Base-by-base conservation (phyloP, 805 yeast genomes). In the Lipomyces anomalus region DNA sequence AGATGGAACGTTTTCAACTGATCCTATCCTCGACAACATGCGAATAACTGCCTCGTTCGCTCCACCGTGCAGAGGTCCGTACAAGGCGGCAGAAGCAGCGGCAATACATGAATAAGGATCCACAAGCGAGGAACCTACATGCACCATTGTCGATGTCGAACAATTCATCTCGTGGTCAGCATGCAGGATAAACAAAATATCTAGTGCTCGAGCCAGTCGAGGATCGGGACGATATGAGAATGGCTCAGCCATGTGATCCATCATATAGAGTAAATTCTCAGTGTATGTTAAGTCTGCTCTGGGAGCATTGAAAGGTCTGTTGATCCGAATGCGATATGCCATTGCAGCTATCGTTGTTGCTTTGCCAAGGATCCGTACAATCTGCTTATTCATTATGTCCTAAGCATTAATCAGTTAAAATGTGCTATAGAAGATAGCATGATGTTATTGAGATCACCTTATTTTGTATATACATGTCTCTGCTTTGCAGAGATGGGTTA, bases 91-190 rank as follows among this genome's bases (percentile, higher is more conserved):
- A 3, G 53, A 29, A 4, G 53, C 47, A 9, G 53, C 53, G 20
- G 53, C 47, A 13, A 50, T 22, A 37, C 52, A 47, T 7, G 53
- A 50, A 38, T 50, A 50, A 5, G 53, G 53, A 17, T 50, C 53
- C n/a, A 47, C 53, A 7, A 50, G 51, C 23, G 53, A 50, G 6
- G 53, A 50, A 3, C 53, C 53, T 17, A 50, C 53, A 33, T 50
- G 53, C 24, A 50, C 53, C 53, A 50, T 50, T 35, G 53, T 39
- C 22, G 53, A 24, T 2, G 53, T 50, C 20, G 53, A 50, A 44
- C 53, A 50, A 41, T 50, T 50, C 53, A 50, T 50, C 26, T 50
- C 53, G 38, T 50, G 53, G 22, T 50, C 53, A 13, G 53, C 53
- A 37, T 50, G 53, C 5, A 50, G 45, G 32, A 50, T 50, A 39